Evolutionary conservation across 768 basidiomycete genomes (phyloP).

Genomic region (Termitomyces sp.): DNA sequence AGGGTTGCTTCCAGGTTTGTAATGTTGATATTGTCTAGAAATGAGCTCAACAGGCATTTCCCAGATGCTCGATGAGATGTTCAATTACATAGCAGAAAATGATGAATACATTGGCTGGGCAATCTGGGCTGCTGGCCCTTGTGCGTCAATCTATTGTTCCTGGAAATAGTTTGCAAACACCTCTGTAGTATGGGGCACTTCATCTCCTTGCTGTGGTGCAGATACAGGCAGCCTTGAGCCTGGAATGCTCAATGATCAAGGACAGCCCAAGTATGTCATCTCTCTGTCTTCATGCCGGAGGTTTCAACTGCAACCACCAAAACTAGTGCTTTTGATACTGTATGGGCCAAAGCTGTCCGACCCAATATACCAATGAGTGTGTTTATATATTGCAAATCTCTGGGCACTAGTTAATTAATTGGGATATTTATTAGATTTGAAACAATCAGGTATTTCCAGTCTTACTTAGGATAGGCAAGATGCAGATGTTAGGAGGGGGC

Average conservation of each 20-base stretch:
- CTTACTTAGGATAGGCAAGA: neutral
- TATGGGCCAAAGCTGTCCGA: constrained; percentile 30
- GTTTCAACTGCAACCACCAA: neutral
- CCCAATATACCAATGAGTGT: constrained; percentile 30
- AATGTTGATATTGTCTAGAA: neutral
- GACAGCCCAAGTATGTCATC: constrained; percentile 27
- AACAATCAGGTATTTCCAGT: constrained; percentile 15
- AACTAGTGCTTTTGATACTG: constrained; percentile 29
- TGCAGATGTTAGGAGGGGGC: neutral
- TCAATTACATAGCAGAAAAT: constrained; percentile 34
- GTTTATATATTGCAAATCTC: neutral
- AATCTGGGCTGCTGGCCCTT: constrained; percentile 43
- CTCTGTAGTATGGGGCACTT: constrained; percentile 36
- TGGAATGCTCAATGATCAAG: constrained; percentile 29
- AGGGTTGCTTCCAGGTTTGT: constrained; percentile 33
- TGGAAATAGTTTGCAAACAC: neutral
- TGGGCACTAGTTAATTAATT: neutral
- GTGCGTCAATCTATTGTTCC: constrained; percentile 19
- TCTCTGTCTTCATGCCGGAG: neutral
- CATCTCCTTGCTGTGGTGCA: constrained; percentile 36
- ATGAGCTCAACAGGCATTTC: neutral
- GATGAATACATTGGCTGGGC: constrained; percentile 44
- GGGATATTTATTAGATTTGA: constrained; percentile 7
- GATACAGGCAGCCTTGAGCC: constrained; percentile 41
- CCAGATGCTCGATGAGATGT: constrained; percentile 32